Evolutionary conservation across 2,329 filamentous ascomycete genomes (phyloP).

Genomic region (Arachnomyces sp.): DNA sequence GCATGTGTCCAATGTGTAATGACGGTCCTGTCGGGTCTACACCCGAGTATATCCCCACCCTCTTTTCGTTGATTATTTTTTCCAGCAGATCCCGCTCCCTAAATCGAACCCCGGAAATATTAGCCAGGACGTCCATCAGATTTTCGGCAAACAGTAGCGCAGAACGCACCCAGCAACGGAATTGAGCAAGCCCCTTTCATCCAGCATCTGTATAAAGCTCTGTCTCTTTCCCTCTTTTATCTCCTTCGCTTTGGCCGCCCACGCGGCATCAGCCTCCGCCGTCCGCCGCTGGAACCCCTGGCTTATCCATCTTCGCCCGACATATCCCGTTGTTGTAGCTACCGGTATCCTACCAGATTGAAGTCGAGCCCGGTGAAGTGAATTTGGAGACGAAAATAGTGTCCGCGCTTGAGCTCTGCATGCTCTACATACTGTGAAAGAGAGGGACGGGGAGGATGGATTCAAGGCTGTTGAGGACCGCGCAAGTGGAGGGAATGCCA

Average conservation of each 20-base stretch:
- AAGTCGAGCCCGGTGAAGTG: too few relatives aligned
- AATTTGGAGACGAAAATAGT: too few relatives aligned
- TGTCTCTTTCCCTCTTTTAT: slow-evolving; percentile 37
- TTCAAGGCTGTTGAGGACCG: too few relatives aligned
- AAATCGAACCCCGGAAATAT: slow-evolving; percentile 3
- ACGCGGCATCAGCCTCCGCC: slow-evolving; percentile 33
- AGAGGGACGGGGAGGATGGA: too few relatives aligned
- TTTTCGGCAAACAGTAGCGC: not conserved
- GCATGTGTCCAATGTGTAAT: slow-evolving; percentile 43
- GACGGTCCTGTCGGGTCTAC: slow-evolving; percentile 44
- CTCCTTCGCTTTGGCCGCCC: slow-evolving; percentile 32
- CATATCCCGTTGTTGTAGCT: not conserved
- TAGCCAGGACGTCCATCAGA: slow-evolving; percentile 8
- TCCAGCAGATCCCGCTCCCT: slow-evolving; percentile 38
- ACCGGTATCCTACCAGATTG: too few relatives aligned
- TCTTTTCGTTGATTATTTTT: slow-evolving; percentile 36
- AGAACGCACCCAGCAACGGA: slow-evolving; percentile 38
- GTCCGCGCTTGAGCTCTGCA: too few relatives aligned
- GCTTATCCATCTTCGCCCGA: slow-evolving; percentile 27
- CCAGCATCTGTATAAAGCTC: slow-evolving; percentile 36
- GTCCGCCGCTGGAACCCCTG: slow-evolving; percentile 28
- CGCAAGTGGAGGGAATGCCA: too few relatives aligned
- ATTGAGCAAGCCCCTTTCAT: slow-evolving; percentile 39
- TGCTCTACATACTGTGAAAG: too few relatives aligned
- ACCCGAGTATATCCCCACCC: slow-evolving; percentile 40